Percentiles rank a stretch among this genome's conserved stretches.
Evolutionary conservation across 768 basidiomycete genomes (phyloP).

Genomic region (Bullera alba): DNA sequence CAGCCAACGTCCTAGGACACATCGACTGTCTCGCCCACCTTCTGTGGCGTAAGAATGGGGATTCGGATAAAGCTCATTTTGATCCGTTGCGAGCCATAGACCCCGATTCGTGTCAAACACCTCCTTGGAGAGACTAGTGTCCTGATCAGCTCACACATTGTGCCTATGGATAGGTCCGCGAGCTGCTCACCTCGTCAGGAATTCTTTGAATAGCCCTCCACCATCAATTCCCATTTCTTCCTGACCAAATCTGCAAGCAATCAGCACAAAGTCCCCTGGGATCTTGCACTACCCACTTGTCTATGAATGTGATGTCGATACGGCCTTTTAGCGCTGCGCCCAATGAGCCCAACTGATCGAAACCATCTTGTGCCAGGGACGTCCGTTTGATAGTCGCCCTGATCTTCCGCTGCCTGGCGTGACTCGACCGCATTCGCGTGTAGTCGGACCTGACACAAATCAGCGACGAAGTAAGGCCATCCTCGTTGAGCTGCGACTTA

Average conservation of each 20-base stretch:
- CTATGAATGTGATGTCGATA: conserved; percentile 83
- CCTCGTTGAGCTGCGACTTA: conserved; percentile 9
- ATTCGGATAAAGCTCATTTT: conserved; percentile 92
- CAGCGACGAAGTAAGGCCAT: background rate
- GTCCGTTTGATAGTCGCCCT: conserved; percentile 59
- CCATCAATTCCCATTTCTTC: conserved; percentile 79
- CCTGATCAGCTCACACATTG: background rate
- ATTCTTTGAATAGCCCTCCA: conserved; percentile 96
- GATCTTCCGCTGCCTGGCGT: too few species aligned
- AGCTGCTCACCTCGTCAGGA: conserved; percentile 60
- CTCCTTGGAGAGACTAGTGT: conserved; percentile 68
- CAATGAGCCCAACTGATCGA: conserved; percentile 60
- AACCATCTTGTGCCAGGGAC: conserved; percentile 82
- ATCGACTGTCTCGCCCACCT: conserved; percentile 51
- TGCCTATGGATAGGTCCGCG: background rate
- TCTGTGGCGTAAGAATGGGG: conserved; percentile 87
- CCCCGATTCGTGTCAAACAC: conserved; percentile 93
- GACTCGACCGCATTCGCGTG: too few species aligned
- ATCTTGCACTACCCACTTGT: conserved; percentile 58
- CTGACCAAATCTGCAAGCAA: conserved; percentile 30
- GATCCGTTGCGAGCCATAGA: conserved; percentile 81
- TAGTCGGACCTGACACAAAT: conserved; percentile 30
- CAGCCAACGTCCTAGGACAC: background rate
- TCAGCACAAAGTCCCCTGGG: background rate
- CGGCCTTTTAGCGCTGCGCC: conserved; percentile 73